A percentile compares a stretch with the other conserved stretches of the same genome.
Evolutionary conservation across 1,284 basidiomycete genomes (phyloP).

Genomic region (Puccinia novopanici): DNA sequence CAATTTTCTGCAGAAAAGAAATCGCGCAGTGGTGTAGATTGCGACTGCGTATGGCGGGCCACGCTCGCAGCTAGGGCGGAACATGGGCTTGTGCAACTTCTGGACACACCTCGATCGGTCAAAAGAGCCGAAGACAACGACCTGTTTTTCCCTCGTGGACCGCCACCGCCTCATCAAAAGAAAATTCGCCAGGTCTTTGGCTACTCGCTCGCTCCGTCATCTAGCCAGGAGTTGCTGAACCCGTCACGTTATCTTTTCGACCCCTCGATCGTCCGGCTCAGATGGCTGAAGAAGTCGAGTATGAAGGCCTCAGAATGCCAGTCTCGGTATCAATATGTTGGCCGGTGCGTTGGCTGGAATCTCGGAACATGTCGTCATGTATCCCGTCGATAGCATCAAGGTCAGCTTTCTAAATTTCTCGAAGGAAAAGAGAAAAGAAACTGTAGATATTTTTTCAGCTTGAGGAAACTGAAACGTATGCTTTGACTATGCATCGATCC

Average conservation of each 20-base stretch:
- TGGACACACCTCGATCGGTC: too few species aligned
- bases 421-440: slow-evolving; percentile 5
- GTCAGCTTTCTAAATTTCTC: slow-evolving; percentile 62
- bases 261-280: background rate
- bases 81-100: too few species aligned
- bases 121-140: too few species aligned
- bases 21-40: too few species aligned
- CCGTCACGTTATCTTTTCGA: too few species aligned
- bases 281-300: slow-evolving; percentile 53
- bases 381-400: slow-evolving; percentile 96
- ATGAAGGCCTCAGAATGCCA: slow-evolving; percentile 53
- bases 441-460: background rate
- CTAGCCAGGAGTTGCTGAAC: background rate
- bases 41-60: too few species aligned
- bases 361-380: slow-evolving; percentile 98
- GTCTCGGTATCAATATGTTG: slow-evolving; percentile 79
- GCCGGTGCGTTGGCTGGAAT: slow-evolving; percentile 97
- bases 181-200: too few species aligned
- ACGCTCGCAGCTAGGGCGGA: too few species aligned
- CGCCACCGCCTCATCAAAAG: background rate
- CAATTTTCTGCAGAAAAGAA: too few species aligned
- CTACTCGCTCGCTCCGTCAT: background rate
- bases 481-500: background rate
- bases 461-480: background rate
- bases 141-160: background rate